Evolutionary conservation across 768 basidiomycete genomes (phyloP).

Genomic region (Lentinula detonsa): DNA sequence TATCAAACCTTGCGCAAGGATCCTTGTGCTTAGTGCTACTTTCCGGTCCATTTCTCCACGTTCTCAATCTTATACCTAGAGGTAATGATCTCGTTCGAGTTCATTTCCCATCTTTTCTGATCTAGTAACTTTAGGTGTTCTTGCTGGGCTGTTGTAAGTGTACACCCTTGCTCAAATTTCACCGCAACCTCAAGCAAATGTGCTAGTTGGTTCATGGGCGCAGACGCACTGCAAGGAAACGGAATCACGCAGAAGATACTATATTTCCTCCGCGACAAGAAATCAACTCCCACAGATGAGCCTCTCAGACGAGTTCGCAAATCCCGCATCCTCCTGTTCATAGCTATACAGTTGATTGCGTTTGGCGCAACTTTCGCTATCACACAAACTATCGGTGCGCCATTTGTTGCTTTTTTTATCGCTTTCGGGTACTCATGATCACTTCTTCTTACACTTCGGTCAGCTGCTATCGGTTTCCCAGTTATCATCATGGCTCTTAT

Average conservation of each 20-base stretch:
- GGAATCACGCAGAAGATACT: constrained; percentile 80
- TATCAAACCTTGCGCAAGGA: constrained; percentile 87
- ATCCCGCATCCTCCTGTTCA: constrained; percentile 65
- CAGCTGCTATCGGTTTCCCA: constrained; percentile 88
- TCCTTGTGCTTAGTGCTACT: constrained; percentile 73
- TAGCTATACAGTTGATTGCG: constrained; percentile 69
- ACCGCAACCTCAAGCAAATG: neutral
- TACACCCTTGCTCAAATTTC: neutral
- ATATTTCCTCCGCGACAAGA: constrained; percentile 70
- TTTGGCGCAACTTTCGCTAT: constrained; percentile 89
- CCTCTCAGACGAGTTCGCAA: constrained; percentile 73
- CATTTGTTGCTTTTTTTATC: neutral
- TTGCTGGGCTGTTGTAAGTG: constrained; percentile 82
- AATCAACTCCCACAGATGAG: constrained; percentile 55
- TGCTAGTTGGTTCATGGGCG: constrained; percentile 86
- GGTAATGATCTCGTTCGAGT: constrained; percentile 24
- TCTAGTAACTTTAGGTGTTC: constrained; percentile 36
- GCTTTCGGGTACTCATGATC: constrained; percentile 3
- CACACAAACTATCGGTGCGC: constrained; percentile 80
- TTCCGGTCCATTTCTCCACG: constrained; percentile 74
- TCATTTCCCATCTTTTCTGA: neutral
- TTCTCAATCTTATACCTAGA: constrained; percentile 75
- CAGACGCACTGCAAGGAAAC: constrained; percentile 71
- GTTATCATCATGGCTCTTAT: constrained; percentile 81
- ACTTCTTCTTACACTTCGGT: neutral